Evolutionary conservation across 108 stramenopile genomes (phyloP).

Genomic region (Tribonema minus): DNA sequence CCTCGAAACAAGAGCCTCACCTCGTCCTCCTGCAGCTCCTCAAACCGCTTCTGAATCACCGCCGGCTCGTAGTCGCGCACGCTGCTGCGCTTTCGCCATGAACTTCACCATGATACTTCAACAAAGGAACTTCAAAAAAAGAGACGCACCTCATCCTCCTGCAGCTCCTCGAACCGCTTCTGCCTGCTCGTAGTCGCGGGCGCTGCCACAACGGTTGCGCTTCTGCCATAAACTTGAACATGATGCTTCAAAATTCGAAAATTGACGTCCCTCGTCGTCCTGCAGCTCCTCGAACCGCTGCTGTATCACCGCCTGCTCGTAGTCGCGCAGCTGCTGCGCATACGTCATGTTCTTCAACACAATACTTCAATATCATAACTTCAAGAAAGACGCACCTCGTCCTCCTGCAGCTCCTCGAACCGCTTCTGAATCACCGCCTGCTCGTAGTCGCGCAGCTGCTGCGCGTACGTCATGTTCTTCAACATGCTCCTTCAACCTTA

Average conservation of each 20-base stretch:
- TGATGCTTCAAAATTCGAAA: neutral
- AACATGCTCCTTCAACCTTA: neutral
- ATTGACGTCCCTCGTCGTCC: conserved; percentile 72
- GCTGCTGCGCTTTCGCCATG: conserved; percentile 3
- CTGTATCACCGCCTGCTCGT: conserved; percentile 90
- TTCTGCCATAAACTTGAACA: too few relatives aligned
- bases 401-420: conserved; percentile 86
- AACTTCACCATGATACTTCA: neutral
- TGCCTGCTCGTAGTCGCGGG: conserved; percentile 93
- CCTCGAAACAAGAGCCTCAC: too few relatives aligned
- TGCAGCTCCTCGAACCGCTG: conserved; percentile 89
- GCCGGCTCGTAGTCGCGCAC: conserved; percentile 91
- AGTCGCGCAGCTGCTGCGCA: conserved; percentile 79
- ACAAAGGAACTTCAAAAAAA: neutral
- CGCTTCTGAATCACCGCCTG: conserved; percentile 91
- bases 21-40: conserved; percentile 90
- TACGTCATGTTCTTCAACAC: conserved; percentile 94
- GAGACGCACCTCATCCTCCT: conserved; percentile 75
- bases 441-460: conserved; percentile 84
- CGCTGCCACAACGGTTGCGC: conserved; percentile 78
- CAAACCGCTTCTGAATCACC: conserved; percentile 86
- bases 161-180: conserved; percentile 86
- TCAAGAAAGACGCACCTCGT: too few relatives aligned
- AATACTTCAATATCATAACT: too few relatives aligned
- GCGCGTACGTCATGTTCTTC: too few relatives aligned